A percentile compares a stretch with the other conserved stretches of the same genome.
Conservation (phyloP, 148 eudicot species). For the Agrostemma githago region DNA sequence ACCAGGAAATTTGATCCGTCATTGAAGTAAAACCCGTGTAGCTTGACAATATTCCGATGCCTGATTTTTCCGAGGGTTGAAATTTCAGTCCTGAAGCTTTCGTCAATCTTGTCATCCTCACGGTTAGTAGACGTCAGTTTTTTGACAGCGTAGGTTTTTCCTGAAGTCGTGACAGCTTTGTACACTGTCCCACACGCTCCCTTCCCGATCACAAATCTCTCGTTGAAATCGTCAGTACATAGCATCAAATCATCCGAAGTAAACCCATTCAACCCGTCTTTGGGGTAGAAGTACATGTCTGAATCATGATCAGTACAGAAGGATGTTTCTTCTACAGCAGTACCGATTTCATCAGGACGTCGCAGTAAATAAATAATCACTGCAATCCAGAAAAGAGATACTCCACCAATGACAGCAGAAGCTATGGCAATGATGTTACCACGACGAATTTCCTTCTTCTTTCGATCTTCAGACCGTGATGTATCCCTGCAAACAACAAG, state of each 20-base stretch:
- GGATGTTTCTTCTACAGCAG: constrained; percentile 38
- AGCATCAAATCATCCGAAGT: constrained; percentile 59
- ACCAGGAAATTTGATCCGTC: constrained; percentile 67
- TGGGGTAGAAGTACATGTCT: constrained; percentile 62
- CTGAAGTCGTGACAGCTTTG: constrained; percentile 56
- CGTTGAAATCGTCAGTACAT: constrained; percentile 67
- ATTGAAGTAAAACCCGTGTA: constrained; percentile 72
- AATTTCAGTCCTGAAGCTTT: constrained; percentile 74
- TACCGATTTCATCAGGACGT: constrained; percentile 33
- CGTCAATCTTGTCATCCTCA: constrained; percentile 55
- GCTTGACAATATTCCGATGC: constrained; percentile 77
- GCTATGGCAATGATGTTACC: constrained; percentile 47
- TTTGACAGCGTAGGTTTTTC: constrained; percentile 61
- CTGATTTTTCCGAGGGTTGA: constrained; percentile 74
- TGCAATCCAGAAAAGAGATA: constrained; percentile 53
- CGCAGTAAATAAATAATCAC: constrained; percentile 50
- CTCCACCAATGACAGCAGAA: constrained; percentile 31
- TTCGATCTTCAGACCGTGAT: constrained; percentile 20
- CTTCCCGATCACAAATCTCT: constrained; percentile 47
- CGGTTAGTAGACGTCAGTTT: constrained; percentile 53
- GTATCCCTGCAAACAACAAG: constrained; percentile 28
- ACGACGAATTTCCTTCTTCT: constrained; percentile 35
- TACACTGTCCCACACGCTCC: constrained; percentile 89
- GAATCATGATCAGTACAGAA: constrained; percentile 26
- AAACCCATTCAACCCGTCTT: constrained; percentile 64